Base-by-base conservation (phyloP, 352 stramenopile species). In the Globisporangium camurandrum region DNA sequence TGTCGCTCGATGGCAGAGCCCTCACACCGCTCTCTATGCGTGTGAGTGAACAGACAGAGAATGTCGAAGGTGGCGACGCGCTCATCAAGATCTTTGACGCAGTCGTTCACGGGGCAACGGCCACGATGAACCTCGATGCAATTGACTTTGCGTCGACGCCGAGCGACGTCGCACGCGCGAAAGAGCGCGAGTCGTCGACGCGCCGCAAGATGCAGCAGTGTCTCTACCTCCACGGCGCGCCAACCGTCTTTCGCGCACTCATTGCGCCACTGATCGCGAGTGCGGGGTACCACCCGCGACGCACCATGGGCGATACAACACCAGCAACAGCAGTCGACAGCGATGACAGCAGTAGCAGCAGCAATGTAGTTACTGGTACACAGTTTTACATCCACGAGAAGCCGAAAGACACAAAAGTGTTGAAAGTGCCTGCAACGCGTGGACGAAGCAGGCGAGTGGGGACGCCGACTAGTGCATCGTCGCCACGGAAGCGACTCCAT, bases 171-270 rank as follows among this genome's bases (percentile, higher is more conserved):
- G 41, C 55, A 24, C 26, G 60, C 5, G 62, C 59, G n/a, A 56
- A 59, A 30, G 57, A 70, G 40, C 58, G 59, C 26, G 66, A 67
- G 24, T 58, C 41, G 9, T 63, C 64, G 20, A 63, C 57, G 30
- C 58, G 64, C 5, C 65, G 72, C 38, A 83, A 80, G 42, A 64
- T 71, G 46, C 64, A 63, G 26, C 75, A 84, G 46, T 82, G 72
- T 34, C 40, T 85, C 26, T 87, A 84, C 34, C 57, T 87, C 27
- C 64, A 69, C 9, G 75, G 72, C 12, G 51, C 60, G 22, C 52
- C 61, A 2, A 80, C 70, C 0, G 56, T 85, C 5, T 85, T 81
- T 41, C 56, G 64, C 31, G 62, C 68, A 2, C 46, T 85, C 22
- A 52, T 85, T 6, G 44, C 57, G 17, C 69, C 66, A 22, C 62